phyloP scores from a whole-genome alignment of 352 stramenopile genomes.

The Phytophthora ohioensis region DNA sequence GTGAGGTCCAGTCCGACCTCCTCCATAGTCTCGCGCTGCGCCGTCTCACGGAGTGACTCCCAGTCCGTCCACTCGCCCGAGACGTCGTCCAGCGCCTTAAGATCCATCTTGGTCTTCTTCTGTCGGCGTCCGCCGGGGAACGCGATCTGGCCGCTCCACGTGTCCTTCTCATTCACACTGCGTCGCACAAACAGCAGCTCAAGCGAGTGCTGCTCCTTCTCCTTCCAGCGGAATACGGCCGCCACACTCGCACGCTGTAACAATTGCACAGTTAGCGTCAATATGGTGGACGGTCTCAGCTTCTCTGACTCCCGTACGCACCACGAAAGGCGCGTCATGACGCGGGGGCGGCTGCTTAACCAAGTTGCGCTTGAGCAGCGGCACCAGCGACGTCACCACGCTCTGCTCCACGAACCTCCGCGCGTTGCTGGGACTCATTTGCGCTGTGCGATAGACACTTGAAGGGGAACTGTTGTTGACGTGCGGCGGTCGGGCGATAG shows the following conservation, averaged over 20 bases:
- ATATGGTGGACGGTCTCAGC: slow-evolving; percentile 10
- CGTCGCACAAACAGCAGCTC: slow-evolving; percentile 84
- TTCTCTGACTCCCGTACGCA: slow-evolving; percentile 20
- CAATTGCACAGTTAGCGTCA: not conserved
- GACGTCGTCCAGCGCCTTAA: slow-evolving; percentile 32
- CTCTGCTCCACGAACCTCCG: slow-evolving; percentile 52
- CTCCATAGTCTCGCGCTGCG: slow-evolving; percentile 80
- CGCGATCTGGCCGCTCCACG: slow-evolving; percentile 86
- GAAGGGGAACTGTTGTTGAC: slow-evolving; percentile 22
- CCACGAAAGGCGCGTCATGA: slow-evolving; percentile 41
- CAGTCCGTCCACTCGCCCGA: slow-evolving; percentile 56
- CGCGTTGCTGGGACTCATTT: slow-evolving; percentile 26
- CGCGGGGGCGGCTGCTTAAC: slow-evolving; percentile 43
- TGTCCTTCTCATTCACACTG: slow-evolving; percentile 75
- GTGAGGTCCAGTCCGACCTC: slow-evolving; percentile 84
- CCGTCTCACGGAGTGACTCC: slow-evolving; percentile 77
- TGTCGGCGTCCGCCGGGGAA: slow-evolving; percentile 80
- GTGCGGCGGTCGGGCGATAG: not conserved
- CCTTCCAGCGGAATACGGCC: slow-evolving; percentile 83
- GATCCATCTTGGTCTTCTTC: slow-evolving; percentile 58
- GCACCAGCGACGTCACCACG: slow-evolving; percentile 55
- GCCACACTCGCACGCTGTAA: slow-evolving; percentile 76
- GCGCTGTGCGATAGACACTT: not conserved
- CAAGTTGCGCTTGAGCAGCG: slow-evolving; percentile 67
- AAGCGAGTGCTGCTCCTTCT: slow-evolving; percentile 66